These are phyloP conservation scores for Nannizziopsis arthrosporioides DNA, from an alignment of 2,329 filamentous ascomycete species.

Conservation along the genomic window DNA sequence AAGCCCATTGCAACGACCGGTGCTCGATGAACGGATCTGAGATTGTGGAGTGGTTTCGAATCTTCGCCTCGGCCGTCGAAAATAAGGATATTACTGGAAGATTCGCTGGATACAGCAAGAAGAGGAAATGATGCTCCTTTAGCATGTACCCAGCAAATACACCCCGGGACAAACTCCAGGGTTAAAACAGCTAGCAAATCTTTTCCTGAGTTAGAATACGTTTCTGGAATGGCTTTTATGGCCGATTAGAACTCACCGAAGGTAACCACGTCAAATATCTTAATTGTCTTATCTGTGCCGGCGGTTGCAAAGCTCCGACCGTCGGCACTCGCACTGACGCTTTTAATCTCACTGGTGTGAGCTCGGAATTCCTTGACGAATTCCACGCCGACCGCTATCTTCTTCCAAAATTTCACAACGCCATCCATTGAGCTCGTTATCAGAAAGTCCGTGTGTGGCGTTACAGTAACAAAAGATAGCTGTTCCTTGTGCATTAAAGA, in stretches of 20 bases:
- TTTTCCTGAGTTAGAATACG: slow-evolving; percentile 19
- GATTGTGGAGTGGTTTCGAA: slow-evolving; percentile 59
- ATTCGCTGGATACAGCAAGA: slow-evolving; percentile 69
- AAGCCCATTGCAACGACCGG: slow-evolving; percentile 78
- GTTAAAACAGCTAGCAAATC: slow-evolving; percentile 73
- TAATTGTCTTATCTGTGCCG: slow-evolving; percentile 44
- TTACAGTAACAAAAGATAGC: slow-evolving; percentile 74
- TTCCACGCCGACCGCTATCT: slow-evolving; percentile 76
- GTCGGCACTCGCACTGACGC: slow-evolving; percentile 76
- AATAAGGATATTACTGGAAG: slow-evolving; percentile 60
- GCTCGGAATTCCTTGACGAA: slow-evolving; percentile 98
- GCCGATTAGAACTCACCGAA: slow-evolving; percentile 44
- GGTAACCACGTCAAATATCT: slow-evolving; percentile 58
- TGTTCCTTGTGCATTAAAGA: slow-evolving; percentile 99
- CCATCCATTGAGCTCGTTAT: slow-evolving; percentile 90
- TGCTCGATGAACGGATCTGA: slow-evolving; percentile 68
- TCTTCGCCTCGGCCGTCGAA: slow-evolving; percentile 85
- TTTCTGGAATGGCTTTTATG: not conserved
- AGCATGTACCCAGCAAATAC: slow-evolving; percentile 83
- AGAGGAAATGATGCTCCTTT: slow-evolving; percentile 78
- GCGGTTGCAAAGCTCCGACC: slow-evolving; percentile 88
- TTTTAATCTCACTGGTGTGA: slow-evolving; percentile 71
- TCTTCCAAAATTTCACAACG: slow-evolving; percentile 99
- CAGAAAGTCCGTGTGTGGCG: slow-evolving; percentile 83
- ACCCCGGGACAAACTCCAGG: slow-evolving; percentile 62